These are phyloP conservation scores for Penicillium turbatum DNA, from an alignment of 495 filamentous ascomycete genomes.

Conservation along the genomic window DNA sequence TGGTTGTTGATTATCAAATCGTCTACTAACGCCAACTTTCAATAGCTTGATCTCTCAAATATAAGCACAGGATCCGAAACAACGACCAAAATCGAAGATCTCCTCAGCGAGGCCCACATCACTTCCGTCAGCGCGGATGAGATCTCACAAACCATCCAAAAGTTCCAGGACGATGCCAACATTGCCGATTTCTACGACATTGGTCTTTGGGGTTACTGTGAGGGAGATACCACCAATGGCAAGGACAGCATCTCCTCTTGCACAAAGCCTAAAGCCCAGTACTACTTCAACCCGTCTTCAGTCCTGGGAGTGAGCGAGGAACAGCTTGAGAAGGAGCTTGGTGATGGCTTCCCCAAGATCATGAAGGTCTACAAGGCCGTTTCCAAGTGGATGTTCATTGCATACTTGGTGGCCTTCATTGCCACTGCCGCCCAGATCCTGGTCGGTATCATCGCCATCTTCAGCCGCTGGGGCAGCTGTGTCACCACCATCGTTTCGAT, in stretches of 20 bases:
- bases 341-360: constrained; percentile 57
- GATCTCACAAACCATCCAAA: constrained; percentile 29
- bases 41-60: constrained; percentile 38
- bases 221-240: constrained; percentile 51
- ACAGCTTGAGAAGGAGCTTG: constrained; percentile 53
- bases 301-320: constrained; percentile 60
- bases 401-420: constrained; percentile 65
- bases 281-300: constrained; percentile 68
- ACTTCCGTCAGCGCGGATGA: constrained; percentile 29
- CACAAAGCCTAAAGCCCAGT: constrained; percentile 57
- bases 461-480: constrained; percentile 65
- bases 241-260: constrained; percentile 44
- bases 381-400: constrained; percentile 75
- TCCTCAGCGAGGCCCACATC: constrained; percentile 26
- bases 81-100: constrained; percentile 19
- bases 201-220: constrained; percentile 85
- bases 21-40: constrained; percentile 13
- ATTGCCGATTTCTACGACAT: constrained; percentile 77
- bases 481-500: constrained; percentile 71
- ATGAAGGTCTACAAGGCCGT: constrained; percentile 68
- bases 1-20: not conserved
- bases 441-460: constrained; percentile 65
- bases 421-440: constrained; percentile 65
- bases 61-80: constrained; percentile 28
- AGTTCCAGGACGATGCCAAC: constrained; percentile 45